Base-by-base conservation (phyloP, 805 yeast species). In the Candida patagonica region DNA sequence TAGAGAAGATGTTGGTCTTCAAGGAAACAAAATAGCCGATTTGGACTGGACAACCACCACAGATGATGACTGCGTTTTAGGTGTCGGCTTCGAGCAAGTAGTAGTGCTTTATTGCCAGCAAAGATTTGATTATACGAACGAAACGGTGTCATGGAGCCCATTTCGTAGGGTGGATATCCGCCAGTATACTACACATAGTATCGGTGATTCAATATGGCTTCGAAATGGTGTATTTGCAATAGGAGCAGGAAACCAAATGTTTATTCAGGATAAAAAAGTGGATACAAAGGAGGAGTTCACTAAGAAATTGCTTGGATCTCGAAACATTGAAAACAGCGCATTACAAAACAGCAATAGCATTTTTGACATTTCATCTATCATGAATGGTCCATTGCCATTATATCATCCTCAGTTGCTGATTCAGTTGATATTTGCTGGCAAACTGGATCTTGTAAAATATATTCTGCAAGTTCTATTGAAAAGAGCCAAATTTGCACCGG, bases 171-270 rank as follows among this genome's bases (percentile, higher is more conserved):
- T 86, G 30, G 87, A 81, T 51, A 74, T 88, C 2, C 66, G 76
- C 1, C 69, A 69, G 25, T 82, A 72, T 52, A 87, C 96, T 0
- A 65, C 83, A 0, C 95, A 87, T 55, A 67, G 67, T 12, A 86
- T 88, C 43, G 96, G 95, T 6, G 96, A 88, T 56, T 80, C 94
- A 12, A 67, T 81, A 10, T 89, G 96, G 96, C 64, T 89, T 47
- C 68, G 72, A 35, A 76, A 79, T 51, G 95, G 94, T 1, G 71
- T 77, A 13, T 68, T 88, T 40, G 88, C 83, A 1, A 75, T 85
- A 42, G 96, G 92, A 2, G 69, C 89, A 12, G 96, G 96, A 0
- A 88, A 88, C 58, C 96, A 88, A 55, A 70, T 88, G 35, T 87
- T 83, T 51, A 69, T 88, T 26, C 83, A 83, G 43, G 94, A 86